These are phyloP conservation scores for Talaromyces sp. DNA, from an alignment of 2,329 filamentous ascomycete species.

Conservation along the genomic window DNA sequence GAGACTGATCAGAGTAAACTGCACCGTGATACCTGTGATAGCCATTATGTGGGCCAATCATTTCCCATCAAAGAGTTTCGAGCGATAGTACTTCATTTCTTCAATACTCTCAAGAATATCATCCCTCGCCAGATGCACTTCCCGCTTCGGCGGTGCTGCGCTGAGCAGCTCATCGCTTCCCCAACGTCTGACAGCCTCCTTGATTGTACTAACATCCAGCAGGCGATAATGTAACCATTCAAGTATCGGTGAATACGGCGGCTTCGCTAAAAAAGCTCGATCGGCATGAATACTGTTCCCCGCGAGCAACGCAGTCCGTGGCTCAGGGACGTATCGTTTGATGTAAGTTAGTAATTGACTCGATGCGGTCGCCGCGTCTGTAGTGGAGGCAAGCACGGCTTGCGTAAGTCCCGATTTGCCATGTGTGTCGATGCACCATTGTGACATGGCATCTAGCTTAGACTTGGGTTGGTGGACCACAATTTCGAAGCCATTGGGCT, in stretches of 20 bases:
- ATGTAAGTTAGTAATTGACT: conserved; percentile 74
- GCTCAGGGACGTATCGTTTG: conserved; percentile 64
- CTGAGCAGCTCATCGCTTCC: conserved; percentile 59
- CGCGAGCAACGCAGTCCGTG: conserved; percentile 69
- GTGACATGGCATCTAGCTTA: conserved; percentile 74
- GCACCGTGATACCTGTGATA: background rate
- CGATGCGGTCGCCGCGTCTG: conserved; percentile 70
- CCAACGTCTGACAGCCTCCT: conserved; percentile 87
- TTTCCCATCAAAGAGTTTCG: conserved; percentile 59
- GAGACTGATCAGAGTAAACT: background rate
- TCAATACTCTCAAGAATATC: conserved; percentile 95
- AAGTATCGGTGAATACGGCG: conserved; percentile 70
- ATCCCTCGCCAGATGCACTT: conserved; percentile 74
- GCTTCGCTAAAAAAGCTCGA: conserved; percentile 70
- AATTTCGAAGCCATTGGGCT: conserved; percentile 73
- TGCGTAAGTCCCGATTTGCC: conserved; percentile 75
- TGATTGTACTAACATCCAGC: conserved; percentile 85
- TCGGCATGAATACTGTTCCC: conserved; percentile 95
- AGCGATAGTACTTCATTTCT: conserved; percentile 80
- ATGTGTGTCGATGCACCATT: conserved; percentile 85
- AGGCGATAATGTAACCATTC: conserved; percentile 85
- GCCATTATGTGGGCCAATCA: background rate
- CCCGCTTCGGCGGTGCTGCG: conserved; percentile 68
- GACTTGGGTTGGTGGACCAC: conserved; percentile 70
- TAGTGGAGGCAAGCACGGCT: conserved; percentile 69